Percentiles rank a stretch among this genome's conserved stretches.
phyloP scores from a whole-genome alignment of 257 asterid genomes.

The Paulownia fortunei region DNA sequence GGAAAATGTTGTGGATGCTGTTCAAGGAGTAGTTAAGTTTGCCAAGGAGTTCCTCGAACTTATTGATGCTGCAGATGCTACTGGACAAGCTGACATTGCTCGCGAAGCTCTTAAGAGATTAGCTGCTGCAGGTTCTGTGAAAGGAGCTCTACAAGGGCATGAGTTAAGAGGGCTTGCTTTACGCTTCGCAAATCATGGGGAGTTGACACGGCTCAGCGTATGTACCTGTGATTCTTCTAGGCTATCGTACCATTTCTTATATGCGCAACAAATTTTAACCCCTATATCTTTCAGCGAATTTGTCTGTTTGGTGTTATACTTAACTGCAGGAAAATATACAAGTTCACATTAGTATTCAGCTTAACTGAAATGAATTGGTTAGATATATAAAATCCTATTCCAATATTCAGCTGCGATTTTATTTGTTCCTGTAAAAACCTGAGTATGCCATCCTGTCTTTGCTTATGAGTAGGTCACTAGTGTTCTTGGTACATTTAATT shows the following conservation, averaged over 20 bases:
- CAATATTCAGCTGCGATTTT: neutral
- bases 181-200: conserved; percentile 97
- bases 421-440: neutral
- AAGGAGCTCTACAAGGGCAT: conserved; percentile 92
- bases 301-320: neutral
- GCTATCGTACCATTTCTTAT: neutral
- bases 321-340: conserved; percentile 18
- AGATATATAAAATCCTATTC: conserved; percentile 15
- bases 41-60: conserved; percentile 93
- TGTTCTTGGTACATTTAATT: neutral
- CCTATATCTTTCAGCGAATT: neutral
- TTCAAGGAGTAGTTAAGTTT: conserved; percentile 93
- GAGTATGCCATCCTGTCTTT: neutral
- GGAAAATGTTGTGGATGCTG: conserved; percentile 93
- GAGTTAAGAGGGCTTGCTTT: conserved; percentile 95
- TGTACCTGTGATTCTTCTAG: conserved; percentile 37
- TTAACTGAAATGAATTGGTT: conserved; percentile 3
- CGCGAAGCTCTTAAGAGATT: conserved; percentile 98
- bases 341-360: neutral
- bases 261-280: neutral
- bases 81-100: conserved; percentile 95
- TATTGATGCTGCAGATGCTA: conserved; percentile 99
- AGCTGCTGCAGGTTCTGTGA: conserved; percentile 98
- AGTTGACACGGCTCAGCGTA: conserved; percentile 93
- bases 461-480: neutral